Conservation (phyloP, 176 grass and related monocot species). For the Phyllostachys edulis region DNA sequence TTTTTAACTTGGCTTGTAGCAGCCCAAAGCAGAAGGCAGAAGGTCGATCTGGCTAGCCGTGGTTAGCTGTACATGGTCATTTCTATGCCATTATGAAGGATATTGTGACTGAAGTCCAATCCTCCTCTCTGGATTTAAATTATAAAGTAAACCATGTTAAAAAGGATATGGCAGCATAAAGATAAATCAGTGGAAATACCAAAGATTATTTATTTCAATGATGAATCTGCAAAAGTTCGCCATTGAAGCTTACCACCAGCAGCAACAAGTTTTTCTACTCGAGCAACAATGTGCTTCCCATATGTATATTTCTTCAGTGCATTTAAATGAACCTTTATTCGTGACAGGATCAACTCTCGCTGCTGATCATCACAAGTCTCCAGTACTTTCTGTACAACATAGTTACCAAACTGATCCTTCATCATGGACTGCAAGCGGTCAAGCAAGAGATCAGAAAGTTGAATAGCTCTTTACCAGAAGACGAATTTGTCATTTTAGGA, state of each 20-base stretch:
- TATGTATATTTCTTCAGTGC: slow-evolving; percentile 90
- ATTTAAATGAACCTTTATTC: slow-evolving; percentile 76
- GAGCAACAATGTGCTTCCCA: slow-evolving; percentile 82
- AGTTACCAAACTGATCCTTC: slow-evolving; percentile 87
- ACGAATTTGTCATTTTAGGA: background rate
- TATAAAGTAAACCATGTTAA: background rate
- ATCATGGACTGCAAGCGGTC: slow-evolving; percentile 61
- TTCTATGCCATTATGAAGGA: slow-evolving; percentile 58
- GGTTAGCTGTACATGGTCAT: slow-evolving; percentile 95
- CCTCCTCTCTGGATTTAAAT: slow-evolving; percentile 71
- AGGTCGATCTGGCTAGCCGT: slow-evolving; percentile 57
- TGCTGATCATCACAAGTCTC: slow-evolving; percentile 81
- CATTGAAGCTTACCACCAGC: slow-evolving; percentile 55
- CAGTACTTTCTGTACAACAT: slow-evolving; percentile 88
- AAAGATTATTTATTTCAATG: background rate
- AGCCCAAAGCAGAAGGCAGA: slow-evolving; percentile 55
- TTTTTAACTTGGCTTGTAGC: slow-evolving; percentile 63
- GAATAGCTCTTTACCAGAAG: background rate
- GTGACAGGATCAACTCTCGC: slow-evolving; percentile 70
- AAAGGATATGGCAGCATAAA: background rate
- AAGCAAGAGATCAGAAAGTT: background rate
- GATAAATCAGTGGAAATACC: background rate
- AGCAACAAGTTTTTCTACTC: slow-evolving; percentile 79
- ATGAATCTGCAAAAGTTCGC: background rate
- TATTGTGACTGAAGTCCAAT: slow-evolving; percentile 67